These are phyloP conservation scores for Trichoderma sp. DNA, from an alignment of 2,329 filamentous ascomycete genomes.

Conservation along the genomic window DNA sequence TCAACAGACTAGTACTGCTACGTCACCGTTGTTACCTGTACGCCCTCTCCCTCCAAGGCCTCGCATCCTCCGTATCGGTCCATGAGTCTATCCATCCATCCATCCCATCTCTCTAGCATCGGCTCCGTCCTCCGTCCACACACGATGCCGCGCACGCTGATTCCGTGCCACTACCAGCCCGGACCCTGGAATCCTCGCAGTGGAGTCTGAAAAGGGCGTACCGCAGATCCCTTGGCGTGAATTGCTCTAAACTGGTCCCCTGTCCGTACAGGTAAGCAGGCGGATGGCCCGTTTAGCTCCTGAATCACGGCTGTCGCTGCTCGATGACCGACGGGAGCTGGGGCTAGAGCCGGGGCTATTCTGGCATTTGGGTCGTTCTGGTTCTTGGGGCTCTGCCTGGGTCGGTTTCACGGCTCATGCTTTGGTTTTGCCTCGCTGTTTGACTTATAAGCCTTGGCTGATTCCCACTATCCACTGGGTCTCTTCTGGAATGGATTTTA, in stretches of 20 bases:
- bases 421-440: neutral
- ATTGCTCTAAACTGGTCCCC: neutral
- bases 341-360: neutral
- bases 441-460: neutral
- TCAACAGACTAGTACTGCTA: neutral
- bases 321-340: conserved; percentile 5
- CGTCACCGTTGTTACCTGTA: neutral
- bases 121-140: neutral
- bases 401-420: conserved; percentile 3
- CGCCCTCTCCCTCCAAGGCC: neutral
- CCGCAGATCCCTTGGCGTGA: conserved; percentile 20
- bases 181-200: conserved; percentile 7
- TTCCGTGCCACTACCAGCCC: neutral
- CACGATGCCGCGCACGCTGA: neutral
- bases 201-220: conserved; percentile 7
- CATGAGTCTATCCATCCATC: neutral
- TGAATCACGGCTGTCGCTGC: conserved; percentile 20
- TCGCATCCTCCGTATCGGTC: neutral
- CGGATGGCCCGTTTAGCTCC: conserved; percentile 3
- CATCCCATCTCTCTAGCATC: neutral
- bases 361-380: neutral
- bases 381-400: neutral
- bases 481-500: neutral
- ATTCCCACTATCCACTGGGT: neutral
- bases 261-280: neutral